These are phyloP conservation scores for Citrullus mucosospermus DNA, from an alignment of 306 rosid genomes.

Conservation along the genomic window DNA sequence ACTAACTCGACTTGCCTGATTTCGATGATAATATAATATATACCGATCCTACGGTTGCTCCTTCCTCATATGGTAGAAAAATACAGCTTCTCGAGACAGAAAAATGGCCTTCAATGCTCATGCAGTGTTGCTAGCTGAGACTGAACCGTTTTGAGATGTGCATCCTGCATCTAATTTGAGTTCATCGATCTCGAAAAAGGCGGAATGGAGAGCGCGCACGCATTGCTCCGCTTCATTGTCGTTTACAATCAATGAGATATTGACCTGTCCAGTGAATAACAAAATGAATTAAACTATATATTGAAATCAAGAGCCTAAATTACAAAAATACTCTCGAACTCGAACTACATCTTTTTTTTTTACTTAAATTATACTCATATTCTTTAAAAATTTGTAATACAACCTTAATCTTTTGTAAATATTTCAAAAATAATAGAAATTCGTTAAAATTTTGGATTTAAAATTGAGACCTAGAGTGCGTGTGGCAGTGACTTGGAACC, in stretches of 20 bases:
- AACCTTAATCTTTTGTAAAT: no score
- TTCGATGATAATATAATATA: neutral
- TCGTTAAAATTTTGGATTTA: no score
- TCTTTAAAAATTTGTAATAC: no score
- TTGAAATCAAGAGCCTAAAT: neutral
- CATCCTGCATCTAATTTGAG: slow-evolving; percentile 20
- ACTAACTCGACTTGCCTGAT: neutral
- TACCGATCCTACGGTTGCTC: neutral
- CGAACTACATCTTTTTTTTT: no score
- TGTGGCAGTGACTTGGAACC: neutral
- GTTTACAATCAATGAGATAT: slow-evolving; percentile 79
- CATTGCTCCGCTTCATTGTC: slow-evolving; percentile 80
- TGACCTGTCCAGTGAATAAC: slow-evolving; percentile 42
- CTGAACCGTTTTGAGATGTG: slow-evolving; percentile 33
- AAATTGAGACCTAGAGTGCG: neutral
- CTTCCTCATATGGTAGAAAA: neutral
- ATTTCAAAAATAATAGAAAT: no score
- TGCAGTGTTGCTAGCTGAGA: neutral
- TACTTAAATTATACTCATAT: no score
- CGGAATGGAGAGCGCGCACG: slow-evolving; percentile 66
- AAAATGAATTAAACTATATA: slow-evolving; percentile 5
- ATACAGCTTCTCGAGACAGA: neutral
- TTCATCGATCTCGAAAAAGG: slow-evolving; percentile 47
- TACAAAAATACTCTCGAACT: no score
- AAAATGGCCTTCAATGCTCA: neutral